Percentiles rank a stretch among this genome's conserved stretches.
Conservation (phyloP, 176 grass and related monocot species). For the Puccinellia tenuiflora region DNA sequence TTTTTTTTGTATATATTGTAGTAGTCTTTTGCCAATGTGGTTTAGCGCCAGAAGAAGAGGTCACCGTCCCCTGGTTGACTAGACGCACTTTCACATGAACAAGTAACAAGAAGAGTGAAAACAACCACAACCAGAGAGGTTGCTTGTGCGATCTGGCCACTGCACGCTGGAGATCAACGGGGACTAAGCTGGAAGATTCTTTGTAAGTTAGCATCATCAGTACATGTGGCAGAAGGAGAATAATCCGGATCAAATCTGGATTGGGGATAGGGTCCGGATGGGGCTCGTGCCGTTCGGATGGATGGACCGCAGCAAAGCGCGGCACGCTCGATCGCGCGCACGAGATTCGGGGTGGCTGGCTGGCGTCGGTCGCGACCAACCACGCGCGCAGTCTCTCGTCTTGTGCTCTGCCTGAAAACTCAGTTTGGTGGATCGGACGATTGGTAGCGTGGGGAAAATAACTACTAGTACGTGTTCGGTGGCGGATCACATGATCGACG, state of each 20-base stretch:
- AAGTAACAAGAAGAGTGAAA: not conserved
- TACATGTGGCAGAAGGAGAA: not conserved
- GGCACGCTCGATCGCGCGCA: not conserved
- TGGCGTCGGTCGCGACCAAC: not conserved
- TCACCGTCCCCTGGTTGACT: not conserved
- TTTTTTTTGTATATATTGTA: no score
- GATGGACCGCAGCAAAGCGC: not conserved
- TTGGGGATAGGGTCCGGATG: constrained; percentile 22
- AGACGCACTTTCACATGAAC: not conserved
- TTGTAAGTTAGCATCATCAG: not conserved
- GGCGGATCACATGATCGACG: constrained; percentile 6
- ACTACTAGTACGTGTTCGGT: not conserved
- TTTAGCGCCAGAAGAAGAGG: not conserved
- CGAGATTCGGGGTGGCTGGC: not conserved
- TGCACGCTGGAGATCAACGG: not conserved
- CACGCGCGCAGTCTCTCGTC: not conserved
- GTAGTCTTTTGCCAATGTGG: not conserved
- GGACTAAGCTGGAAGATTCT: not conserved
- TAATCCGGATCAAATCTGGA: constrained; percentile 14
- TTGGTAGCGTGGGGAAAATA: no score
- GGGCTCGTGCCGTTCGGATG: not conserved
- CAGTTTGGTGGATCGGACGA: not conserved
- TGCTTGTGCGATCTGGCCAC: not conserved
- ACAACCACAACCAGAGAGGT: not conserved
- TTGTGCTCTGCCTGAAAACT: not conserved